Conservation (phyloP, 495 filamentous ascomycete species). For the Mytilinidion resinicola region DNA sequence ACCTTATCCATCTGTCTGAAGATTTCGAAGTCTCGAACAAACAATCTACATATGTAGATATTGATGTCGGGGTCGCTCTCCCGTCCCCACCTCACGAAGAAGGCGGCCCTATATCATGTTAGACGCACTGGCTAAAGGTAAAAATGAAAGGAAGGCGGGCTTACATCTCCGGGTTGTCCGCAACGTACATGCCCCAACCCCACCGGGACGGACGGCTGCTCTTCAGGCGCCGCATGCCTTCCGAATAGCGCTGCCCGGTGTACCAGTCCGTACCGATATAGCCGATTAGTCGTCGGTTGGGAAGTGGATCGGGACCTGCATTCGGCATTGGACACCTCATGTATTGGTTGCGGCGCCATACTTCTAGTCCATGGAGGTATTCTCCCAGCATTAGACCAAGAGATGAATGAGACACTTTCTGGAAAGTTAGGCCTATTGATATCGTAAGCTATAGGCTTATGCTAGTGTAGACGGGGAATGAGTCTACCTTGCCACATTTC, state of each 20-base stretch:
- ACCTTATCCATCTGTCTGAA: conserved; percentile 5
- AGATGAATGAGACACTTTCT: background rate
- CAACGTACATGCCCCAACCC: conserved; percentile 5
- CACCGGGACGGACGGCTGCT: background rate
- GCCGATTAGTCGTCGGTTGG: background rate
- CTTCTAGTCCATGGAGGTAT: background rate
- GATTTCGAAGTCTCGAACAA: background rate
- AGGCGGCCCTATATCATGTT: background rate
- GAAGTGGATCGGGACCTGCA: conserved; percentile 1
- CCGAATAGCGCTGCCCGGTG: background rate
- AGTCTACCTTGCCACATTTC: conserved; percentile 3
- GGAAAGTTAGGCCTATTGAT: background rate
- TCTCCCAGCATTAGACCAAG: background rate
- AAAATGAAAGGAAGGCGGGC: background rate
- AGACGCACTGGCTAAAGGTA: background rate
- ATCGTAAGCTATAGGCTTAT: background rate
- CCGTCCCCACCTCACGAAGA: background rate
- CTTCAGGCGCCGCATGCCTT: background rate
- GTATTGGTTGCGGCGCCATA: background rate
- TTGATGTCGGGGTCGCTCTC: background rate
- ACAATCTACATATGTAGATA: background rate
- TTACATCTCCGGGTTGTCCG: conserved; percentile 1
- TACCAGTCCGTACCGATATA: background rate
- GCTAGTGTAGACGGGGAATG: background rate
- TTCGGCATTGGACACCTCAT: conserved; percentile 1